Conservation (phyloP, 2,329 filamentous ascomycete species). For the Cephalotrichum gorgonifer region DNA sequence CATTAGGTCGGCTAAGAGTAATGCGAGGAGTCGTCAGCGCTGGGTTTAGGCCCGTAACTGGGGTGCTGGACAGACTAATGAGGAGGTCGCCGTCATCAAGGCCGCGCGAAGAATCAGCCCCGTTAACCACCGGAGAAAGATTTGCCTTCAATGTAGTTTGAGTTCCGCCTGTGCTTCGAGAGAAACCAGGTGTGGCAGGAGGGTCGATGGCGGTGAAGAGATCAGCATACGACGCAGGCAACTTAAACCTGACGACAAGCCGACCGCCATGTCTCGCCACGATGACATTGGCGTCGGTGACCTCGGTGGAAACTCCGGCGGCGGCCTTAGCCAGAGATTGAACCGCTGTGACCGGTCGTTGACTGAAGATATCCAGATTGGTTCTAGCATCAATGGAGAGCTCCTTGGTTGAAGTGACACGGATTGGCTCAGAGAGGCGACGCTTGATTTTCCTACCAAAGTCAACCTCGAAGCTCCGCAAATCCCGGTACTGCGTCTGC, state of each 20-base stretch:
- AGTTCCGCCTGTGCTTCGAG: not conserved
- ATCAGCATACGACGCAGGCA: slow-evolving; percentile 18
- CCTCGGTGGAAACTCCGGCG: not conserved
- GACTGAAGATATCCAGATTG: slow-evolving; percentile 2
- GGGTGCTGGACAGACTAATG: not conserved
- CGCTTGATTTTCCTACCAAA: not conserved
- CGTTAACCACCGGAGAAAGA: not conserved
- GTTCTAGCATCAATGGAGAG: not conserved
- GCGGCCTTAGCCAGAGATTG: not conserved
- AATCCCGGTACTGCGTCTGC: not conserved
- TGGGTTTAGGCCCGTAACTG: not conserved
- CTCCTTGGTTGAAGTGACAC: not conserved
- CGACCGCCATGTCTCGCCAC: slow-evolving; percentile 17
- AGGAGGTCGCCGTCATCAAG: not conserved
- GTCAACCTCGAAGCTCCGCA: slow-evolving; percentile 1
- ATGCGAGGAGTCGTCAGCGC: not conserved
- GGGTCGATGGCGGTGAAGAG: slow-evolving; percentile 18
- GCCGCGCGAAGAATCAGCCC: not conserved
- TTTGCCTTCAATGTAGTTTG: not conserved
- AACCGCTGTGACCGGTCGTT: not conserved
- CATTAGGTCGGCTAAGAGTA: not conserved
- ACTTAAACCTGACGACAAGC: slow-evolving; percentile 27
- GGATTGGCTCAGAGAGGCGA: not conserved
- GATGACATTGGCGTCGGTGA: slow-evolving; percentile 17
- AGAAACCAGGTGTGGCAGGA: not conserved